Percentiles rank a stretch among this genome's conserved stretches.
phyloP scores from a whole-genome alignment of 2,329 filamentous ascomycete species.

The Aureobasidium sp. region DNA sequence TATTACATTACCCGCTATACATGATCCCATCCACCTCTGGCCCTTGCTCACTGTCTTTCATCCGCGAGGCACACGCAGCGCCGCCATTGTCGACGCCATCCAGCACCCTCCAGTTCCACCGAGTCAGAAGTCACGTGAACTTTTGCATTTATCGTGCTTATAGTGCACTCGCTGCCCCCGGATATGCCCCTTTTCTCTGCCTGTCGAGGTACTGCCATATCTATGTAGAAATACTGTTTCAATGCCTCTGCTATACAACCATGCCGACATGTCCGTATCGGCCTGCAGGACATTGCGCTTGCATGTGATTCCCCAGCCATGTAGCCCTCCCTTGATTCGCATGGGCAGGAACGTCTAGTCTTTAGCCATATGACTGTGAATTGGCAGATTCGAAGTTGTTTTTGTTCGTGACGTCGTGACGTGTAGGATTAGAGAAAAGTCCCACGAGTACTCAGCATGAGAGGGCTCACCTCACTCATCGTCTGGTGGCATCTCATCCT shows the following conservation, averaged over 20 bases:
- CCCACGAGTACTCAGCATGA: background rate
- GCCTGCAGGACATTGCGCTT: background rate
- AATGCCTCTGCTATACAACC: background rate
- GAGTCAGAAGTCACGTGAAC: conserved; percentile 2
- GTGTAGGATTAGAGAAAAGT: background rate
- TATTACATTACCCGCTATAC: background rate
- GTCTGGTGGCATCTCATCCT: conserved; percentile 93
- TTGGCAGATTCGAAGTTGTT: background rate
- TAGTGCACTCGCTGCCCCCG: background rate
- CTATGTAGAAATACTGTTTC: background rate
- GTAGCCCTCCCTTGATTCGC: background rate
- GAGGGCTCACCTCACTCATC: conserved; percentile 61
- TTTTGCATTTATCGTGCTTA: conserved; percentile 2
- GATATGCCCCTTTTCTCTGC: background rate
- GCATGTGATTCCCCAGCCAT: background rate
- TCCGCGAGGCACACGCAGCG: background rate
- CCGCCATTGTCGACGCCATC: background rate
- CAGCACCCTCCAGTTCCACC: background rate
- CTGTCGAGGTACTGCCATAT: background rate
- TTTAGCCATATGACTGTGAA: background rate
- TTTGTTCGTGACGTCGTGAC: conserved; percentile 1
- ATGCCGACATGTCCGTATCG: background rate
- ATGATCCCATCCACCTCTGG: background rate
- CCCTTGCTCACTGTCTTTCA: background rate
- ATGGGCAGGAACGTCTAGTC: background rate